phyloP scores from a whole-genome alignment of 371 early-diverging fungal species.

The Choanephora cucurbitarum region DNA sequence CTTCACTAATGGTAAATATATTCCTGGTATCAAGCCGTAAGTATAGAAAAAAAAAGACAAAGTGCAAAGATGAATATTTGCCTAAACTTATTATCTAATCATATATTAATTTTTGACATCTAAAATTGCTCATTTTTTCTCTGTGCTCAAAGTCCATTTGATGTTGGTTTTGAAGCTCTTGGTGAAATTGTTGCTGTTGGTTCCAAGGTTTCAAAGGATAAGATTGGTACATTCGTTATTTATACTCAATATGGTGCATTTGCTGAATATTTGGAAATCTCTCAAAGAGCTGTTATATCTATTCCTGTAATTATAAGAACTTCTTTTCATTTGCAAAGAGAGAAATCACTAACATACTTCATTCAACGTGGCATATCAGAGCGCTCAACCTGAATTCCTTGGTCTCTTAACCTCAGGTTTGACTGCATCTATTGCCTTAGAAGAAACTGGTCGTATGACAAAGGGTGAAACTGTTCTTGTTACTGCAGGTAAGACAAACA shows the following conservation, averaged over 20 bases:
- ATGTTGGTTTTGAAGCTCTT: conserved; percentile 62
- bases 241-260: conserved; percentile 58
- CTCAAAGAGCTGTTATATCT: conserved; percentile 34
- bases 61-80: background rate
- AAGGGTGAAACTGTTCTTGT: conserved; percentile 43
- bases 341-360: background rate
- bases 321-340: conserved; percentile 1
- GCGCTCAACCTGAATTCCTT: conserved; percentile 36
- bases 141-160: conserved; percentile 67
- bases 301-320: conserved; percentile 41
- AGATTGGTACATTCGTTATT: conserved; percentile 35
- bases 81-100: background rate
- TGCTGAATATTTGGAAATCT: conserved; percentile 47
- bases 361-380: conserved; percentile 11
- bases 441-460: conserved; percentile 36
- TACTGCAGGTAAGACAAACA: conserved; percentile 39
- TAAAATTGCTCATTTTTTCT: too few relatives aligned
- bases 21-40: conserved; percentile 57
- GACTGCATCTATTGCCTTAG: conserved; percentile 53
- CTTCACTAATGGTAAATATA: conserved; percentile 61
- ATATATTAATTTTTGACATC: background rate
- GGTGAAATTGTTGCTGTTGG: conserved; percentile 59
- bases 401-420: conserved; percentile 57
- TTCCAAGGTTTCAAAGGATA: conserved; percentile 31
- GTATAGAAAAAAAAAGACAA: conserved; percentile 11